Evolutionary conservation across 352 stramenopile species (phyloP).

Genomic region (Globisporangium megalacanthum): DNA sequence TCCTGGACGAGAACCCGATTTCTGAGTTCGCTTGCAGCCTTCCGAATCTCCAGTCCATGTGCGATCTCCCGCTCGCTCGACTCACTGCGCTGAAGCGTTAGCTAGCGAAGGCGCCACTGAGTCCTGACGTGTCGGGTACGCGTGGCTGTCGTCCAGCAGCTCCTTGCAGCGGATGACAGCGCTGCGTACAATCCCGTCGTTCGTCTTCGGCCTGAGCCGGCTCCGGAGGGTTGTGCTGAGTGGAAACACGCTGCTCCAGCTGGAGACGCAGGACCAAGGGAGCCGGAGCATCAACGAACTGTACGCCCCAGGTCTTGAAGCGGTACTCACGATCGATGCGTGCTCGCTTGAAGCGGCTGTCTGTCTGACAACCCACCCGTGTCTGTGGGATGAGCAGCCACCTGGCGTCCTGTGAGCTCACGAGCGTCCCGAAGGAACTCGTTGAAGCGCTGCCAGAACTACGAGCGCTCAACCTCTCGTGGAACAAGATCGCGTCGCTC

Average conservation of each 20-base stretch:
- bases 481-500: conserved; percentile 15
- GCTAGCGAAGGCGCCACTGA: too few species aligned
- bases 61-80: background rate
- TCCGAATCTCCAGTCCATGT: conserved; percentile 17
- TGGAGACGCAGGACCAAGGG: conserved; percentile 6
- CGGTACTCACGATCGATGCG: too few species aligned
- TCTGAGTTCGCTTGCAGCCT: conserved; percentile 13
- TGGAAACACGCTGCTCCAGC: conserved; percentile 16
- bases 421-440: conserved; percentile 2
- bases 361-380: background rate
- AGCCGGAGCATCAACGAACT: conserved; percentile 15
- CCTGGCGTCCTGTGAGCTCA: conserved; percentile 13
- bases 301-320: conserved; percentile 8
- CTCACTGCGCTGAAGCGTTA: too few species aligned
- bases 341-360: background rate
- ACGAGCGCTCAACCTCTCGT: conserved; percentile 15
- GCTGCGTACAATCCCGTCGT: conserved; percentile 12
- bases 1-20: conserved; percentile 21
- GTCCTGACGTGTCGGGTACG: too few species aligned
- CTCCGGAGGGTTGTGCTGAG: conserved; percentile 18
- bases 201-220: conserved; percentile 13
- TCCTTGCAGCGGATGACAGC: conserved; percentile 20
- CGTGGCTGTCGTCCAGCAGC: conserved; percentile 5
- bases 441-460: conserved; percentile 11
- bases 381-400: conserved; percentile 1